Base-by-base conservation (phyloP, 306 rosid species). In the Ammopiptanthus mongolicus region DNA sequence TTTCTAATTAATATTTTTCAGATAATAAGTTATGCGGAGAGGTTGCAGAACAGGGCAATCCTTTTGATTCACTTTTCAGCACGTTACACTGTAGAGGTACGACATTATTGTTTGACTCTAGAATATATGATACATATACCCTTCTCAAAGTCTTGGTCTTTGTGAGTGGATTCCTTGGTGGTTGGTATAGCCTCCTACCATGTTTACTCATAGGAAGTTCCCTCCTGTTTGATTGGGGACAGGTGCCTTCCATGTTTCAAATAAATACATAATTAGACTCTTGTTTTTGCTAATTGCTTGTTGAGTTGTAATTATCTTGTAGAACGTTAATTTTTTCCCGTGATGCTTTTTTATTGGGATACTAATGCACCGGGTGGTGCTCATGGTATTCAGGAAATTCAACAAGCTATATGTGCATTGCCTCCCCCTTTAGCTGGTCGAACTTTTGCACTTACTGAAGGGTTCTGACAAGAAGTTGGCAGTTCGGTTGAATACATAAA, bases 11-110 rank as follows among this genome's bases (percentile, higher is more conserved):
- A 34, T 76, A 15, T 37, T 76, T 59, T 57, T 57, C 91, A 95
- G 98, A 90, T 95, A 72, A 63, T 95, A 66, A 81, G 73, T 58
- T 84, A 87, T 17, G 91, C 96, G 0, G 89, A 86, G 69, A 86
- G 69, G 83, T 87, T 95, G 53, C 83, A 82, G 85, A 95, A 95
- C 84, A 86, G 78, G 82, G 91, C 96, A 61, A 87, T 93, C 78
- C 96, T 95, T 81, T 84, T 95, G 72, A 88, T 95, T 76, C 98
- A 95, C 84, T 95, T 91, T 61, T 95, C 98, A 75, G 98, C 97
- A 1, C 93, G 97, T 47, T 78, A 91, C 79, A 60, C 85, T 0
- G 79, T 83, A 29, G 80, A 84, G 93, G 98, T 94, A 88, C 31
- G 77, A 60, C 60, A 60, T 44, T 51, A 5, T 51, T 74, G 42